Base-by-base conservation (phyloP, 2,329 filamentous ascomycete genomes). In the Fusarium anguioides region DNA sequence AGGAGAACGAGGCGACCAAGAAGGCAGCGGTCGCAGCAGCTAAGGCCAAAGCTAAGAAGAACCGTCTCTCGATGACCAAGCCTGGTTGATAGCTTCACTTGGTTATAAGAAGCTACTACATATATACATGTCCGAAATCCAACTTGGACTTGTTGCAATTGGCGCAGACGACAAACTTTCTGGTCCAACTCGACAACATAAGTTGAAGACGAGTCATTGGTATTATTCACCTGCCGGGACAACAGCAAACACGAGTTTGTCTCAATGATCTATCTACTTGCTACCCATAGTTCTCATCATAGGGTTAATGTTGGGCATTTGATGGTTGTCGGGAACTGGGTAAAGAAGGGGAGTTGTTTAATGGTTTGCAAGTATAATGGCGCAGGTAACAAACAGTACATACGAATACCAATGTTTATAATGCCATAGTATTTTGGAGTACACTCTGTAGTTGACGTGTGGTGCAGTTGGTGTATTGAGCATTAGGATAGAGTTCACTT, bases 11-110 rank as follows among this genome's bases (percentile, higher is more conserved):
- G 26, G 76, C 80, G 5, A 74, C 70, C 18, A 82, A 81, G 68
- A 83, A 82, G 68, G 70, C 74, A 9, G 75, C 77, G 21, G 76
- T 72, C 15, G 69, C 76, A 23, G 58, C 63, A 23, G 66, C 69
- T 17, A 80, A 78, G 60, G 72, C 70, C 36, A 82, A 80, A 69
- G 72, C 78, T 11, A 86, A 83, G 75, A 84, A 84, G 74, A 80
- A 77, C 47, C 79, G 81, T 14, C 66, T 80, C 18, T 79, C 79
- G 5, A 72, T 80, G 56, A 76, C 78, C 7, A 68, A 67, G 33
- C 33, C 61, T 11, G 42, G 58, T 18, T 72, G 31, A 70, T 60
- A 31, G 15, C 23, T 42, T 44, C 15, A 42, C n/a, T 49, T 29
- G 47, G 47, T 42, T 49, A 23, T 29, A 23, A 12, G 24, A 42